These are phyloP conservation scores for Metschnikowia rubicola DNA, from an alignment of 805 yeast genomes.

Conservation along the genomic window DNA sequence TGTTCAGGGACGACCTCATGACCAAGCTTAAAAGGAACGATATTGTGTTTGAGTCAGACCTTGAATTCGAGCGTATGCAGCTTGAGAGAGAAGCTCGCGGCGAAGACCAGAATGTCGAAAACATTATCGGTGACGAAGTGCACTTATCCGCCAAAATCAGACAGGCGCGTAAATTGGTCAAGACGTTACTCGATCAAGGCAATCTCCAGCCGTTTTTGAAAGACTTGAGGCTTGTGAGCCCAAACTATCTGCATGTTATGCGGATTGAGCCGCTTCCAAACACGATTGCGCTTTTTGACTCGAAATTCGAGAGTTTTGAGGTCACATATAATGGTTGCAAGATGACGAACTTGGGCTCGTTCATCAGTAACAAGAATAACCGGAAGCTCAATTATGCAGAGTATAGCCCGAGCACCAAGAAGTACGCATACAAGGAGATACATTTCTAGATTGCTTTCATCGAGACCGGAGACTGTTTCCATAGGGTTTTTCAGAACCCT, in stretches of 20 bases:
- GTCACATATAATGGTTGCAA: constrained; percentile 80
- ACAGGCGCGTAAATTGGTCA: constrained; percentile 68
- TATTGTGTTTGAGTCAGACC: constrained; percentile 48
- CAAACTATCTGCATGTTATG: constrained; percentile 68
- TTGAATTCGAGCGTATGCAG: constrained; percentile 26
- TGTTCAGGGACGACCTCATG: constrained; percentile 71
- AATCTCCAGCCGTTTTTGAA: constrained; percentile 76
- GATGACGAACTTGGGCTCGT: constrained; percentile 63
- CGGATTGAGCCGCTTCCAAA: constrained; percentile 79
- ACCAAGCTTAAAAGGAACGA: constrained; percentile 69
- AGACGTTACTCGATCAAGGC: constrained; percentile 84
- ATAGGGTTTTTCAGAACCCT: too few relatives aligned
- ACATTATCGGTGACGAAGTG: constrained; percentile 16
- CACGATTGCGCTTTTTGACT: constrained; percentile 57
- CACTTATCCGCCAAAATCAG: constrained; percentile 43
- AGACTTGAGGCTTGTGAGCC: constrained; percentile 56
- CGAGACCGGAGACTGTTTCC: too few relatives aligned
- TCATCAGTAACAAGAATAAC: constrained; percentile 35
- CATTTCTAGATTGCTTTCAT: constrained; percentile 6
- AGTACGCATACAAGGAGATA: constrained; percentile 43
- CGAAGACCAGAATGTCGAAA: constrained; percentile 21
- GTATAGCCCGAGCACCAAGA: constrained; percentile 59
- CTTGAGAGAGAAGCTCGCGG: constrained; percentile 19
- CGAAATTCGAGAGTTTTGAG: constrained; percentile 67
- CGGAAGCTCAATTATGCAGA: constrained; percentile 63